Conservation (phyloP, 768 basidiomycete genomes). For the Russula dissimulans region DNA sequence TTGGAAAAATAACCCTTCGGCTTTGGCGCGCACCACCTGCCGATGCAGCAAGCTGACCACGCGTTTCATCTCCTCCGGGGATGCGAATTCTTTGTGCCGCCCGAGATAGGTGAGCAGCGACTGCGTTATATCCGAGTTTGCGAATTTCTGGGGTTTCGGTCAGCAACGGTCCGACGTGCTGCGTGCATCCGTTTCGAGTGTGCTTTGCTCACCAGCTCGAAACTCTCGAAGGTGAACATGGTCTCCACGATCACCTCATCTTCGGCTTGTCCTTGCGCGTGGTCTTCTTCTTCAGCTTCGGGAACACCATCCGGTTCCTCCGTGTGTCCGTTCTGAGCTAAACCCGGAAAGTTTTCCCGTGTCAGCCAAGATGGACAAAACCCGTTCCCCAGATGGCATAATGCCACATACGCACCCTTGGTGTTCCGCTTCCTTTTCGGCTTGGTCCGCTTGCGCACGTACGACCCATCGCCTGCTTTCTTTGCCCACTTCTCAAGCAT, state of each 20-base stretch:
- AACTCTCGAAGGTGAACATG: constrained; percentile 84
- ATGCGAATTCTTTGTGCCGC: constrained; percentile 73
- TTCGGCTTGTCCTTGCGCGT: constrained; percentile 38
- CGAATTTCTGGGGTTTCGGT: constrained; percentile 63
- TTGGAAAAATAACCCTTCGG: constrained; percentile 94
- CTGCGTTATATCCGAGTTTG: constrained; percentile 72
- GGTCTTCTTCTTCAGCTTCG: constrained; percentile 58
- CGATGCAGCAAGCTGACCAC: constrained; percentile 85
- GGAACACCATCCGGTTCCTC: constrained; percentile 39
- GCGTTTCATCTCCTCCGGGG: constrained; percentile 79
- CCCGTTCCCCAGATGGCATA: too few relatives aligned
- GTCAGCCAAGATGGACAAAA: not conserved
- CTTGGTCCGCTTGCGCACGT: constrained; percentile 66
- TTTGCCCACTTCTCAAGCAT: constrained; percentile 89
- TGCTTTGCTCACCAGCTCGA: constrained; percentile 61
- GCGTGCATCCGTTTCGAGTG: constrained; percentile 4
- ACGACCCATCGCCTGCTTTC: constrained; percentile 43
- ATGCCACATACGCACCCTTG: constrained; percentile 20
- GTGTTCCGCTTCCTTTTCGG: constrained; percentile 39
- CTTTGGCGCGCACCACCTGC: constrained; percentile 83
- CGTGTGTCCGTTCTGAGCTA: constrained; percentile 17
- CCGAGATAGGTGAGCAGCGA: constrained; percentile 78
- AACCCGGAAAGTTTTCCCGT: not conserved
- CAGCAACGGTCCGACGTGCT: constrained; percentile 1
- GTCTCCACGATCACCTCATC: constrained; percentile 64